Conservation (phyloP, 1,139 yeast genomes). For the Zhuliangozyma parablackwelliae region DNA sequence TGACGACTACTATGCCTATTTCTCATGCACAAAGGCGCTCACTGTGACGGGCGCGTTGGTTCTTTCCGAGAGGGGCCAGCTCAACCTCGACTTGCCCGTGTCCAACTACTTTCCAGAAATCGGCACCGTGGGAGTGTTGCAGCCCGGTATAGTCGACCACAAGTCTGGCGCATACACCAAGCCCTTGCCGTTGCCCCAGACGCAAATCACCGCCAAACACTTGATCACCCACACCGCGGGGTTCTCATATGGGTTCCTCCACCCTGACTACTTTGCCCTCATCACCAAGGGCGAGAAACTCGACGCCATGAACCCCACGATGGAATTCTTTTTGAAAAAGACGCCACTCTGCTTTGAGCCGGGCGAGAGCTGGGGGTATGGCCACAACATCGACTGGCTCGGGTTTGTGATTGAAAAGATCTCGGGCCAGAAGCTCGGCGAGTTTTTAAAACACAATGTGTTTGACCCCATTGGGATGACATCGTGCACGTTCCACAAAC, state of each 20-base stretch:
- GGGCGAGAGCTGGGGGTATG: conserved; percentile 49
- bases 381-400: conserved; percentile 51
- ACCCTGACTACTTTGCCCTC: conserved; percentile 22
- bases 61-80: conserved; percentile 40
- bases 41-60: conserved; percentile 45
- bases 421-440: conserved; percentile 40
- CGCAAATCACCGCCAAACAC: conserved; percentile 42
- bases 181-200: conserved; percentile 29
- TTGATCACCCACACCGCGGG: conserved; percentile 52
- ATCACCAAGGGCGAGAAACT: conserved; percentile 16
- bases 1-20: conserved; percentile 33
- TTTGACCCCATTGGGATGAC: conserved; percentile 44
- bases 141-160: conserved; percentile 26
- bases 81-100: conserved; percentile 41
- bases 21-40: conserved; percentile 47
- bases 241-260: conserved; percentile 43
- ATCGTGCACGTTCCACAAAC: conserved; percentile 32
- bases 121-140: conserved; percentile 36
- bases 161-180: conserved; percentile 31
- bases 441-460: conserved; percentile 33
- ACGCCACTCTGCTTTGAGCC: conserved; percentile 50
- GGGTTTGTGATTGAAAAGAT: conserved; percentile 44
- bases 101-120: conserved; percentile 38
- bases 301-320: conserved; percentile 21
- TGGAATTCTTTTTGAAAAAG: conserved; percentile 23